These are phyloP conservation scores for Suillus ampliporus DNA, from an alignment of 768 basidiomycete species.

Conservation along the genomic window DNA sequence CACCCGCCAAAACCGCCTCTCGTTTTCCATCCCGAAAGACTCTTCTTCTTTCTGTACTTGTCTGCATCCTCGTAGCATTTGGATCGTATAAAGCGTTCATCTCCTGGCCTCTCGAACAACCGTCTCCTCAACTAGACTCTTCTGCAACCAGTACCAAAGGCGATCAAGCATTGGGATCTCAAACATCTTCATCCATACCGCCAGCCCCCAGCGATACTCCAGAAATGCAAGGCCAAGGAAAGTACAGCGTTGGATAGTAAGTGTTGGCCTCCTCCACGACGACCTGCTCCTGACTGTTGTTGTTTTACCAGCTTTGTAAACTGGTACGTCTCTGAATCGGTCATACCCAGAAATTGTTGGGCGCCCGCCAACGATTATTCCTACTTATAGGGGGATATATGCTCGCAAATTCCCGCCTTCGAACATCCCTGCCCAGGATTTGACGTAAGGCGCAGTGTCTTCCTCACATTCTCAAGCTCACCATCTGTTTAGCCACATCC, in stretches of 20 bases:
- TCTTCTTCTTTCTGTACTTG: conserved; percentile 40
- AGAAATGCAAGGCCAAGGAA: conserved; percentile 51
- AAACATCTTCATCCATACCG: conserved; percentile 8
- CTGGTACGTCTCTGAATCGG: conserved; percentile 51
- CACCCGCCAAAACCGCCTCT: conserved; percentile 26
- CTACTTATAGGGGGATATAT: conserved; percentile 82
- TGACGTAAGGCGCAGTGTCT: conserved; percentile 65
- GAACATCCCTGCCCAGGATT: conserved; percentile 77
- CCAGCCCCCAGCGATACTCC: conserved; percentile 15
- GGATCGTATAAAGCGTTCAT: conserved; percentile 49
- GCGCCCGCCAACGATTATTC: conserved; percentile 11
- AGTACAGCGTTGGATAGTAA: conserved; percentile 84
- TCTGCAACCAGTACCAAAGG: conserved; percentile 19
- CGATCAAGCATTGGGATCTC: conserved; percentile 20
- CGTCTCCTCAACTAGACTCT: conserved; percentile 4
- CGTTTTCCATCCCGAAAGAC: conserved; percentile 35
- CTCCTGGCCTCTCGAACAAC: conserved; percentile 9
- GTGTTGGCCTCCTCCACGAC: conserved; percentile 33
- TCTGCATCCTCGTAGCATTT: conserved; percentile 43
- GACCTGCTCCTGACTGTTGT: conserved; percentile 14
- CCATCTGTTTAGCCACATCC: conserved; percentile 65
- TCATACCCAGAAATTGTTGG: not conserved
- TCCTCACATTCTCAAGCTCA: conserved; percentile 13
- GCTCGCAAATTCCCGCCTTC: conserved; percentile 91
- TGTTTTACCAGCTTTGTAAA: conserved; percentile 67